Conservation (phyloP, 2,329 filamentous ascomycete species). For the Emmonsiellopsis sp. region DNA sequence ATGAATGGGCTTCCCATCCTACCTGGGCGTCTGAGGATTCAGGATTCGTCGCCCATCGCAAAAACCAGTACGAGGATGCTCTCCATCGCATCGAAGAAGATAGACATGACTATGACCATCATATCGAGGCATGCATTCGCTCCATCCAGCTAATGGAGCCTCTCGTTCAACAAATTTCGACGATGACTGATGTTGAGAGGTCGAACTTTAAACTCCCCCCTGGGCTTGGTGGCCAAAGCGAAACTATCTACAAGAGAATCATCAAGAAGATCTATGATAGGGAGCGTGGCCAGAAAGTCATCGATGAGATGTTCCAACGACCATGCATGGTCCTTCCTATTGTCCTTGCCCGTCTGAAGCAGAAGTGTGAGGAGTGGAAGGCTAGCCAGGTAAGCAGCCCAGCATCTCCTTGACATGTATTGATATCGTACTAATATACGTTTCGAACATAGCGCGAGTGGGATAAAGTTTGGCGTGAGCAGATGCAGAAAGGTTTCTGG, state of each 20-base stretch:
- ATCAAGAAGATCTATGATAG: constrained; percentile 94
- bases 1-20: constrained; percentile 96
- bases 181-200: constrained; percentile 65
- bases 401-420: background rate
- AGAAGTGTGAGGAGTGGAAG: constrained; percentile 96
- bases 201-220: constrained; percentile 68
- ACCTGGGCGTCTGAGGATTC: constrained; percentile 98
- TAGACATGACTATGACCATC: constrained; percentile 96
- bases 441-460: constrained; percentile 62
- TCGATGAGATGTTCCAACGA: constrained; percentile 73
- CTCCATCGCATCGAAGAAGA: constrained; percentile 96
- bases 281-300: constrained; percentile 74
- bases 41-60: constrained; percentile 93
- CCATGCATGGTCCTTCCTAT: constrained; percentile 85
- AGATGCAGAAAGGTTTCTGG: constrained; percentile 90
- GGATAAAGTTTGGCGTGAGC: constrained; percentile 97
- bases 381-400: constrained; percentile 57
- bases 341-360: constrained; percentile 79
- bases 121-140: constrained; percentile 89
- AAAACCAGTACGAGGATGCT: constrained; percentile 90
- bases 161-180: constrained; percentile 80
- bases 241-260: constrained; percentile 92
- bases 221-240: constrained; percentile 83
- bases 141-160: constrained; percentile 95
- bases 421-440: constrained; percentile 6